Conservation (phyloP, 1,284 basidiomycete species). For the Leccinum variabile region DNA sequence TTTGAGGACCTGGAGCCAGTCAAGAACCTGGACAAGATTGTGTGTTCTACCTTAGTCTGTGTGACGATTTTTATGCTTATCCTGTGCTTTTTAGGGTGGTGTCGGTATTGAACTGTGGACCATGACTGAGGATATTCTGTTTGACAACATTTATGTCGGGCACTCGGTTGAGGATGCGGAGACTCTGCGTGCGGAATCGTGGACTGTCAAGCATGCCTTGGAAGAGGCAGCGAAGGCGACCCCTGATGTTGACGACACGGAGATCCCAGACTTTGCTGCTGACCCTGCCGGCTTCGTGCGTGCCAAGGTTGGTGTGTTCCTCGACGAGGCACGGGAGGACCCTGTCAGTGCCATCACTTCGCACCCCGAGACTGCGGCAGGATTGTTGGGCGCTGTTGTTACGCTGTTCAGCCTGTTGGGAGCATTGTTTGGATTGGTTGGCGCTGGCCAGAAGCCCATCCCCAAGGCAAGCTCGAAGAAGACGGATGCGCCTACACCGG, state of each 20-base stretch:
- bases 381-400: constrained; percentile 68
- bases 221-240: constrained; percentile 55
- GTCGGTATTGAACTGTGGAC: constrained; percentile 98
- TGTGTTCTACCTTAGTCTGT: constrained; percentile 37
- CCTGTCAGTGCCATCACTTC: constrained; percentile 76
- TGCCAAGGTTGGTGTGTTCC: constrained; percentile 69
- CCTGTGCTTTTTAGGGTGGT: constrained; percentile 59
- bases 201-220: constrained; percentile 76
- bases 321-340: constrained; percentile 71
- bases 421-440: constrained; percentile 75
- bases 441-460: constrained; percentile 66
- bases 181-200: constrained; percentile 80
- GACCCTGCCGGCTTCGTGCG: constrained; percentile 82
- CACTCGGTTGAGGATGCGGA: constrained; percentile 85
- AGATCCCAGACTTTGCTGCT: constrained; percentile 60
- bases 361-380: constrained; percentile 82
- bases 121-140: constrained; percentile 97
- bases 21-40: constrained; percentile 81
- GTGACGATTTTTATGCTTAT: constrained; percentile 3
- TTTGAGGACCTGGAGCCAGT: constrained; percentile 89
- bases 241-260: constrained; percentile 45
- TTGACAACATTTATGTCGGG: constrained; percentile 93
- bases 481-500: constrained; percentile 61
- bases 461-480: constrained; percentile 72
- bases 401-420: constrained; percentile 84